Conservation (phyloP, 129 eudicot genomes). For the Flaveria robusta region DNA sequence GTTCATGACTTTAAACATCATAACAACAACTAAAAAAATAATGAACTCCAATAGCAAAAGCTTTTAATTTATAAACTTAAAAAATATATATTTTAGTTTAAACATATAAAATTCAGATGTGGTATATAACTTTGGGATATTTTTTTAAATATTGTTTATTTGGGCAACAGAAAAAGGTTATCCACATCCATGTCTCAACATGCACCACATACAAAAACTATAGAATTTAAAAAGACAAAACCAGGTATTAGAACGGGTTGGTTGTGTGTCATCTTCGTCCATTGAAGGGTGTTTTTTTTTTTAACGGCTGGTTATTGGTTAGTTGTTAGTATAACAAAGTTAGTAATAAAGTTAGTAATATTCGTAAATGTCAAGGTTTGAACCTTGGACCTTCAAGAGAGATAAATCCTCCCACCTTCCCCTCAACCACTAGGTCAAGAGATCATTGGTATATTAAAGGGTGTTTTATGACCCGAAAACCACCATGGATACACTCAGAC, state of each 20-base stretch:
- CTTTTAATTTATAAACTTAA: too few relatives aligned
- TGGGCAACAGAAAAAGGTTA: slow-evolving; percentile 1
- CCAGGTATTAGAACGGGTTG: neutral
- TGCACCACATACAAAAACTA: slow-evolving; percentile 36
- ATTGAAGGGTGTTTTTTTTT: neutral
- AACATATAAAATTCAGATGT: neutral
- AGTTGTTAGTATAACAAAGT: too few relatives aligned
- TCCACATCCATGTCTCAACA: slow-evolving; percentile 37
- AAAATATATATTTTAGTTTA: neutral
- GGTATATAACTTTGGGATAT: neutral
- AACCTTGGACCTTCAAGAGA: too few relatives aligned
- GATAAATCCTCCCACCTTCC: too few relatives aligned
- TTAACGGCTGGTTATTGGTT: too few relatives aligned
- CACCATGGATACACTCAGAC: slow-evolving; percentile 40
- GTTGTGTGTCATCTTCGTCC: slow-evolving; percentile 19
- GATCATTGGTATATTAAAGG: too few relatives aligned
- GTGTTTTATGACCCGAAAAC: slow-evolving; percentile 14
- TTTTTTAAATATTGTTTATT: neutral
- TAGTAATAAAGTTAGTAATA: too few relatives aligned
- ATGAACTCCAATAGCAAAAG: too few relatives aligned
- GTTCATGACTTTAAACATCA: too few relatives aligned
- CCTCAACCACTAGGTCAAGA: too few relatives aligned
- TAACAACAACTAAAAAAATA: too few relatives aligned
- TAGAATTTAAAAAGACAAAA: slow-evolving; percentile 7
- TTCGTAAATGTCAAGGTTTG: too few relatives aligned